Base-by-base conservation (phyloP, 2,329 filamentous ascomycete species). In the Diaporthe amygdali region DNA sequence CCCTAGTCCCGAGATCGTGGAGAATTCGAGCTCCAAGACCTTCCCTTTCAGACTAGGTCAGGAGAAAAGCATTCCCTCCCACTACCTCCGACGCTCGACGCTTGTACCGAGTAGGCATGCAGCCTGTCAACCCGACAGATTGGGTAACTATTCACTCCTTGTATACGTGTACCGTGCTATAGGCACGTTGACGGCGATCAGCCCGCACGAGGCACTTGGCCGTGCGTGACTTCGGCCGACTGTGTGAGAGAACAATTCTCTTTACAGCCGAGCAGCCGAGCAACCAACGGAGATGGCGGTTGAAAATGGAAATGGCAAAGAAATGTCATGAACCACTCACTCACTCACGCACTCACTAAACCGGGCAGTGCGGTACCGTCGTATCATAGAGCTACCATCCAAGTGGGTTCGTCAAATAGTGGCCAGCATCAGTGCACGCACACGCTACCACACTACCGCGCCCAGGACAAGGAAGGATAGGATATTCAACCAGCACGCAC, bases 71-170 rank as follows among this genome's bases (percentile, higher is more conserved):
- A 63, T 47, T 27, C 20, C 27, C 10, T 47, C 55, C 15, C n/a
- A 7, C 34, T n/a, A 25, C 20, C 59, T 47, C n/a, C n/a, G n/a
- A n/a, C n/a, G n/a, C n/a, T n/a, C n/a, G 27, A 25, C 44, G 30
- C 41, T 37, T 49, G 30, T 8, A 22, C 59, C 47, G 34, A 49
- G 30, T 8, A 30, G 27, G 30, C 14, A 49, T 27, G 20, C 44
- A 37, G 41, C n/a, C 59, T 49, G 59, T 27, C 59, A 64, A 64
- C 59, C 59, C 59, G 59, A 63, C 59, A 63, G 59, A 32, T 25
- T 63, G 59, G 59, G 20, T 47, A 4, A 10, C 27, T 47, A 22
- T 63, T 15, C 27, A 47, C 41, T 63, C 41, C 59, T 34, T 15
- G 59, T 63, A 27, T 63, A 27, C 59, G 22, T 15, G 59, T 63